phyloP scores from a whole-genome alignment of 164 flowering plant genomes.

The Magnolia changhungtana region DNA sequence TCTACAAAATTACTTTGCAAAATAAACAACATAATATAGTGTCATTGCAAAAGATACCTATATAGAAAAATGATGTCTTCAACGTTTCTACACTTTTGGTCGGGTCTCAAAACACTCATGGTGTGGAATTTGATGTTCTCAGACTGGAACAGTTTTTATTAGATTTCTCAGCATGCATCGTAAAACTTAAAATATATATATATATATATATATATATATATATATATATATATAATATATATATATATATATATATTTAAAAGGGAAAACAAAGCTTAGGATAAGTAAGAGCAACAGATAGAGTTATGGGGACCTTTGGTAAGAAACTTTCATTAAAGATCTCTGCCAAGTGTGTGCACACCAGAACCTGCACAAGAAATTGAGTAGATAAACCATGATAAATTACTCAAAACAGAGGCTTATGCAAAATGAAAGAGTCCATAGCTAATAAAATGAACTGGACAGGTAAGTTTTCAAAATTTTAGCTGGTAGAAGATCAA shows the following conservation, averaged over 20 bases:
- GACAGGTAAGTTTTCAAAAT: neutral
- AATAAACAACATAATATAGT: slow-evolving; percentile 1
- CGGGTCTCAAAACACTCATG: slow-evolving; percentile 90
- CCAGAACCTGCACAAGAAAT: slow-evolving; percentile 57
- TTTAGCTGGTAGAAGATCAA: neutral
- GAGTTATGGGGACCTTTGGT: slow-evolving; percentile 40
- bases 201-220: too few relatives aligned
- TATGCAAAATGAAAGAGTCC: neutral
- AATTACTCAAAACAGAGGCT: neutral
- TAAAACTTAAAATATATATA: too few relatives aligned
- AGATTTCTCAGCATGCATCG: slow-evolving; percentile 2
- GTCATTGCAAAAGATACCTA: slow-evolving; percentile 39
- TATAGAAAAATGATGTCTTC: slow-evolving; percentile 86
- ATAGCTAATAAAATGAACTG: neutral
- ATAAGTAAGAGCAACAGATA: neutral
- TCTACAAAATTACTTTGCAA: neutral
- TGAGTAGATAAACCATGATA: neutral
- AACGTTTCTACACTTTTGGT: slow-evolving; percentile 32
- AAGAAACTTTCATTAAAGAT: slow-evolving; percentile 59
- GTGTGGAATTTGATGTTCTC: slow-evolving; percentile 75
- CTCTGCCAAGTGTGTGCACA: slow-evolving; percentile 92
- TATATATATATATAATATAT: too few relatives aligned
- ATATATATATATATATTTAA: too few relatives aligned
- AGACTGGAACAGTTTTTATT: slow-evolving; percentile 43
- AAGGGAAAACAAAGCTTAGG: too few relatives aligned